These are phyloP conservation scores for Solanum hybrid DNA, from an alignment of 305 asterid species.

Conservation along the genomic window DNA sequence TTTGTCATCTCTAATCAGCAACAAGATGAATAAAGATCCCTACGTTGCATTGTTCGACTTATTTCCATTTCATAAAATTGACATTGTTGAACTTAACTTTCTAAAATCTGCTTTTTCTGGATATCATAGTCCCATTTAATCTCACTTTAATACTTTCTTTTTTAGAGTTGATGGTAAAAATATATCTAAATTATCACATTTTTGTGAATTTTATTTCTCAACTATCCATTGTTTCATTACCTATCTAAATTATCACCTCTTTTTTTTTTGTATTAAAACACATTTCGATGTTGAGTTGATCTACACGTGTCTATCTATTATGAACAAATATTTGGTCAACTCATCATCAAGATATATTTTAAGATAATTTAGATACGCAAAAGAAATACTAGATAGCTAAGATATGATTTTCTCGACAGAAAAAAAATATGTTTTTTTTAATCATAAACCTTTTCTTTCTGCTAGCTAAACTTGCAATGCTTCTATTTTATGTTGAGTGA, in stretches of 20 bases:
- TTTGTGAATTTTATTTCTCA: neutral
- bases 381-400: neutral
- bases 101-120: neutral
- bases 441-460: neutral
- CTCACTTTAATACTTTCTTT: too few species aligned
- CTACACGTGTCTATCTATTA: neutral
- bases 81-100: neutral
- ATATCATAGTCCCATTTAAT: neutral
- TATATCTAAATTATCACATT: neutral
- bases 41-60: neutral
- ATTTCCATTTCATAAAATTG: neutral
- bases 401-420: neutral
- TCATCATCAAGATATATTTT: neutral
- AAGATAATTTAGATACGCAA: neutral
- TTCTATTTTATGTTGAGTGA: neutral
- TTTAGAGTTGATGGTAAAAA: neutral
- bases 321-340: too few species aligned
- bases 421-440: neutral
- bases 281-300: neutral
- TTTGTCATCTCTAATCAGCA: neutral
- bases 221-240: neutral
- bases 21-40: neutral
- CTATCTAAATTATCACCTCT: neutral
- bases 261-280: neutral
- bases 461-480: neutral